phyloP scores from a whole-genome alignment of 345 rosid species.

The Gossypium ekmanianum region DNA sequence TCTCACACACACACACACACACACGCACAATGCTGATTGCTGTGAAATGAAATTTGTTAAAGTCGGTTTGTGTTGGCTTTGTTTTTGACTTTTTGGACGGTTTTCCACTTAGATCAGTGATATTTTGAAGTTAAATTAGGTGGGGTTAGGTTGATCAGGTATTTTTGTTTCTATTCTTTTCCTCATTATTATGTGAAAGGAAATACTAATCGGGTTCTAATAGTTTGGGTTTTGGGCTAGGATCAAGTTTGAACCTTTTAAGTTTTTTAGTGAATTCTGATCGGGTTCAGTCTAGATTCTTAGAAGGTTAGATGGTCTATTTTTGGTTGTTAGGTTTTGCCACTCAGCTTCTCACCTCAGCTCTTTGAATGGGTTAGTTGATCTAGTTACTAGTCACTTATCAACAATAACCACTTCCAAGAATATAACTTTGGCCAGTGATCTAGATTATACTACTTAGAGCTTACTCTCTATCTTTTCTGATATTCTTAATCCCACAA shows the following conservation, averaged over 20 bases:
- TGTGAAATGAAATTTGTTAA: neutral
- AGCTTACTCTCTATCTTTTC: neutral
- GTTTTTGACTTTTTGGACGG: neutral
- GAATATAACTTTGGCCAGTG: neutral
- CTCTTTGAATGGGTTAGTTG: neutral
- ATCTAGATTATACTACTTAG: neutral
- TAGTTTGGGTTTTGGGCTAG: neutral
- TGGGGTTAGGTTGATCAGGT: neutral
- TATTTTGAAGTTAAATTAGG: neutral
- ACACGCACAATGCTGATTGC: neutral
- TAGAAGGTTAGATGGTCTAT: neutral
- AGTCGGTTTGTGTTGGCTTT: neutral
- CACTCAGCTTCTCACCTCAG: neutral
- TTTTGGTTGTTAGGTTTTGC: neutral
- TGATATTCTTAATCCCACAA: slow-evolving; percentile 15
- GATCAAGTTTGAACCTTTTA: neutral
- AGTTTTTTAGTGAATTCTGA: neutral
- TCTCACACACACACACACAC: neutral
- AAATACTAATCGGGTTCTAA: neutral
- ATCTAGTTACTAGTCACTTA: neutral
- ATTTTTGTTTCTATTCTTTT: neutral
- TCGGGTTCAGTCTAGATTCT: neutral
- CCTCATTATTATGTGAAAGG: neutral
- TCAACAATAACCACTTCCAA: neutral
- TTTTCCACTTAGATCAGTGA: neutral